Base-by-base conservation (phyloP, 2,329 filamentous ascomycete species). In the Chrysoporthe puriensis region DNA sequence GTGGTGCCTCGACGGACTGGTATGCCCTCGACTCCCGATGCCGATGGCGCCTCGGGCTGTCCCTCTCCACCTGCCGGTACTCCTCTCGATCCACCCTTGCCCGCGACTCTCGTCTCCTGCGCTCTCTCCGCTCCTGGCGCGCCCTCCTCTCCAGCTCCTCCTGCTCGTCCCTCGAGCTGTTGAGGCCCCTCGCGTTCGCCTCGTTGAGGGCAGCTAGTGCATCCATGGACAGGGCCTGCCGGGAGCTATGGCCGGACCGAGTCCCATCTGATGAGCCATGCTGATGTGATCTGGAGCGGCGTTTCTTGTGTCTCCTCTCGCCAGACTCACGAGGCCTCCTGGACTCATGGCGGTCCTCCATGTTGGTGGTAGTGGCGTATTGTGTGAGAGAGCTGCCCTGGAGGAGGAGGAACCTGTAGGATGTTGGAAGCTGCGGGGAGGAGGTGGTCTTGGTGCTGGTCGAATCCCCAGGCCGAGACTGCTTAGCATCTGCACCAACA, bases 151-250 rank as follows among this genome's bases (percentile, higher is more conserved):
- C 69, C 5, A 62, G 42, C 46, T 70, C 69, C 21, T 70, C 69
- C 58, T 67, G 58, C 14, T 50, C 54, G 54, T 52, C 62, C 43
- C 32, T 60, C 43, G 36, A 60, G 50, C 48, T n/a, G 48, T 34
- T 36, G 48, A 40, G 40, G 14, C 63, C 62, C 60, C 61, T 65
- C 4, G 58, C 18, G 43, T 73, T 74, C 57, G 64, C 62, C 1
- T 71, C 69, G 50, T 75, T 75, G 16, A 76, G 67, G 21, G 70
- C 71, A 0, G 73, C 73, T 34, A 76, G 66, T 1, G 74, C 75
- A 50, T 75, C 74, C 9, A 68, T 59, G 6, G 75, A 76, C n/a
- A 76, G 64, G 0, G 67, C 62, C 13, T 73, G 73, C 3, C 68
- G 68, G 56, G 71, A 64, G 65, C 65, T 68, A 14, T 68, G 66